Evolutionary conservation across 2,329 filamentous ascomycete species (phyloP).

Genomic region (Pyrenophora tritici-repentis): DNA sequence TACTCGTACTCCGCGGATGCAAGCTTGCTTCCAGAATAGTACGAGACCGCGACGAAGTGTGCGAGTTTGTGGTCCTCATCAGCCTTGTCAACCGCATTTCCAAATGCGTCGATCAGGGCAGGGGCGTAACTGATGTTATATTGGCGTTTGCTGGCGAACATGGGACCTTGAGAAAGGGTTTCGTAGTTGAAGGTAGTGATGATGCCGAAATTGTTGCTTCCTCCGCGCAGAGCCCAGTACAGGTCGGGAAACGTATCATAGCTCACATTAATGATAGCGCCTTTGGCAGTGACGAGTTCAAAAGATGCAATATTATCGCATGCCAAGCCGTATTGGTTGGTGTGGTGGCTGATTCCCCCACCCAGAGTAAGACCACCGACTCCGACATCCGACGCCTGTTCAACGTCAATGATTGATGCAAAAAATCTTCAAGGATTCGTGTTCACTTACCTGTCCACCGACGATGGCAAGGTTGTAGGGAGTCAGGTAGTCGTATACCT

Average conservation of each 20-base stretch:
- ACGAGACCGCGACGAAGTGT: slow-evolving; percentile 25
- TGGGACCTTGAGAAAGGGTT: slow-evolving; percentile 17
- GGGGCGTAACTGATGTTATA: slow-evolving; percentile 16
- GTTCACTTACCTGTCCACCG: slow-evolving; percentile 32
- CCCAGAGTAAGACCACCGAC: slow-evolving; percentile 28
- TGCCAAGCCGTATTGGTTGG: slow-evolving; percentile 22
- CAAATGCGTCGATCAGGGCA: slow-evolving; percentile 24
- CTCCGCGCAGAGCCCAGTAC: slow-evolving; percentile 46
- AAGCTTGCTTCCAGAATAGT: slow-evolving; percentile 7
- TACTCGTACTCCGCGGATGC: slow-evolving; percentile 25
- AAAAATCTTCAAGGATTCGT: accelerated
- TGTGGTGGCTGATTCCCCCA: slow-evolving; percentile 19
- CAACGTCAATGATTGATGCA: neutral
- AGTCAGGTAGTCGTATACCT: slow-evolving; percentile 39
- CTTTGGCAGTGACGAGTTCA: slow-evolving; percentile 35
- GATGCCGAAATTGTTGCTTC: slow-evolving; percentile 44
- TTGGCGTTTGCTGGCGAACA: slow-evolving; percentile 8
- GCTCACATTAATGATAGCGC: slow-evolving; percentile 21
- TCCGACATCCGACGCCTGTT: slow-evolving; percentile 21
- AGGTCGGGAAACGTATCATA: slow-evolving; percentile 44
- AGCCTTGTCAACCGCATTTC: slow-evolving; percentile 20
- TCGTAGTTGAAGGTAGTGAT: slow-evolving; percentile 33
- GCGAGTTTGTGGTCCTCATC: slow-evolving; percentile 25
- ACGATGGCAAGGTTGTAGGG: slow-evolving; percentile 28
- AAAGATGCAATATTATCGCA: slow-evolving; percentile 43